Percentiles rank a stretch among this genome's conserved stretches.
These are phyloP conservation scores for Amauroascus niger DNA, from an alignment of 2,329 filamentous ascomycete genomes.

Conservation along the genomic window DNA sequence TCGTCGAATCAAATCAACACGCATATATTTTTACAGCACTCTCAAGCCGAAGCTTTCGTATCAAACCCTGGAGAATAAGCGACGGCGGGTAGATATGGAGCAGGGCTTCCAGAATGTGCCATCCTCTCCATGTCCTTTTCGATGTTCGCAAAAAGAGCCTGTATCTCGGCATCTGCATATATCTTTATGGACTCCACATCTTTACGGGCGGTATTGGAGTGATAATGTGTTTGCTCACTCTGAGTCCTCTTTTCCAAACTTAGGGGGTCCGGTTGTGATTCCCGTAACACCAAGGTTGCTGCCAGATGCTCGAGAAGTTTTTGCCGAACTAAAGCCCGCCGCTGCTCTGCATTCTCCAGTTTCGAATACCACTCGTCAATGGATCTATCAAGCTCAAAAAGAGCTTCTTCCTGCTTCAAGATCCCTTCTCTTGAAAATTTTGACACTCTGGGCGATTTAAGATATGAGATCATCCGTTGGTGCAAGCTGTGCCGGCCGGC, in stretches of 20 bases:
- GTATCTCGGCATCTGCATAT: conserved; percentile 59
- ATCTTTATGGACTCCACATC: conserved; percentile 57
- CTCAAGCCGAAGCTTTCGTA: background rate
- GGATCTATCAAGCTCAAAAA: conserved; percentile 63
- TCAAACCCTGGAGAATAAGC: conserved; percentile 3
- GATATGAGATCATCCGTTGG: conserved; percentile 64
- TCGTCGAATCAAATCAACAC: background rate
- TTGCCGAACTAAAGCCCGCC: conserved; percentile 63
- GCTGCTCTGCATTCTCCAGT: conserved; percentile 70
- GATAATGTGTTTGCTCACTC: background rate
- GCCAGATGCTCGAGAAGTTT: conserved; percentile 75
- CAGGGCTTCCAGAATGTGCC: conserved; percentile 16
- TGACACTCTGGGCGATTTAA: conserved; percentile 59
- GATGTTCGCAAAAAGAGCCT: conserved; percentile 56
- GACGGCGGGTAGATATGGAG: conserved; percentile 17
- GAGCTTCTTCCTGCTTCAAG: conserved; percentile 68
- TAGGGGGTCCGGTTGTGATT: conserved; percentile 49
- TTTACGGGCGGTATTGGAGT: conserved; percentile 21
- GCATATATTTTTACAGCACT: background rate
- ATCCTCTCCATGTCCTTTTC: conserved; percentile 49
- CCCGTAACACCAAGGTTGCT: conserved; percentile 51
- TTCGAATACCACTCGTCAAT: conserved; percentile 75
- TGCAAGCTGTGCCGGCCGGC: conserved; percentile 69
- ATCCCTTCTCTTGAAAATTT: conserved; percentile 66
- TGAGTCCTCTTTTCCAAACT: conserved; percentile 28